A percentile compares a stretch with the other conserved stretches of the same genome.
These are phyloP conservation scores for Ceratobasidium sp. DNA, from an alignment of 1,284 basidiomycete genomes.

Conservation along the genomic window DNA sequence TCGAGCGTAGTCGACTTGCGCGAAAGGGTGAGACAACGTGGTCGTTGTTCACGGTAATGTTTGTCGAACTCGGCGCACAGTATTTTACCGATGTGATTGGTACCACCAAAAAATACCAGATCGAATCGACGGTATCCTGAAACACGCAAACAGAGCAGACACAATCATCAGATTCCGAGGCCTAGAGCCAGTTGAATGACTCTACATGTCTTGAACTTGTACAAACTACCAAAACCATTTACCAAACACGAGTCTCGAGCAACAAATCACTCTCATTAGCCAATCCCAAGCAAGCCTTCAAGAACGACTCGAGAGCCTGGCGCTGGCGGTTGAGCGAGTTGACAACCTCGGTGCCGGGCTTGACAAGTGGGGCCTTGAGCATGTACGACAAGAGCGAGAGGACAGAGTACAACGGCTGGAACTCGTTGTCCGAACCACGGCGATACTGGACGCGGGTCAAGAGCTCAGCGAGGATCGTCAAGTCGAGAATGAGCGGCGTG, in stretches of 20 bases:
- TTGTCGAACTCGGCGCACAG: too few species aligned
- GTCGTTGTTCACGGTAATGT: too few species aligned
- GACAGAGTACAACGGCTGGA: constrained; percentile 84
- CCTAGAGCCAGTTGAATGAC: constrained; percentile 31
- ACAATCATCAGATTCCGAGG: constrained; percentile 7
- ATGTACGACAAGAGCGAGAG: constrained; percentile 92
- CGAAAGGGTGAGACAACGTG: too few species aligned
- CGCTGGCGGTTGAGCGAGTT: constrained; percentile 96
- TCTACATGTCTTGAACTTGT: constrained; percentile 23
- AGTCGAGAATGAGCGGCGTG: constrained; percentile 93
- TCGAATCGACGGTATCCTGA: too few species aligned
- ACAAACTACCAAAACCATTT: constrained; percentile 46
- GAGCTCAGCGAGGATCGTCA: constrained; percentile 92
- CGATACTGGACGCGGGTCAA: constrained; percentile 93
- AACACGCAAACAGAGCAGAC: neutral
- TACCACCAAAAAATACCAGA: too few species aligned
- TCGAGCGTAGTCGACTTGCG: too few species aligned
- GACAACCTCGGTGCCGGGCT: constrained; percentile 85
- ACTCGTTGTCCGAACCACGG: constrained; percentile 60
- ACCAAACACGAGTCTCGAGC: constrained; percentile 89
- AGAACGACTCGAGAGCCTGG: constrained; percentile 90
- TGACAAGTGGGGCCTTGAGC: constrained; percentile 98
- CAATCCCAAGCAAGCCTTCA: constrained; percentile 90
- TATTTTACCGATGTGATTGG: too few species aligned
- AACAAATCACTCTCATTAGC: constrained; percentile 83